Evolutionary conservation across 257 asterid genomes (phyloP), one percentile per base, ranked within the genome.

Genomic region (Marsdenia floribunda): DNA sequence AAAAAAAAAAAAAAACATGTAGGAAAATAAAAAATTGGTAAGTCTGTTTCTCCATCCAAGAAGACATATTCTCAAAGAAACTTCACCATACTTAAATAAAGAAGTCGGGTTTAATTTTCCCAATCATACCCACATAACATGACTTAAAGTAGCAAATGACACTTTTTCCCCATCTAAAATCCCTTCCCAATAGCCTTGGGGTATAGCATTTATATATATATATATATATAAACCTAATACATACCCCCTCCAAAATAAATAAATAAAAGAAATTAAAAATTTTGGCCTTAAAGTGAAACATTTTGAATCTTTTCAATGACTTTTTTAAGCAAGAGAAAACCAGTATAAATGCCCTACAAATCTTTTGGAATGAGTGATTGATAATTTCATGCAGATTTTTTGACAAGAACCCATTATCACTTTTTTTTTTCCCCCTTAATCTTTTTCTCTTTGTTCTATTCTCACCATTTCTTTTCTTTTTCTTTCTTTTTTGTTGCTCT

Each of bases 231-330:
- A 74, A 21, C 65, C 70, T 74, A 74, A n/a, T 40, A 11, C 61
- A 40, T 2, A 42, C 49, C 0, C 12, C 49, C 33, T 29, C 33
- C 10, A 6, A 44, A 40, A 44, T 0, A 44, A 7, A 44, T 6
- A 6, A 7, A 44, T 44, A 44, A 6, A 42, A 4, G 9, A 0
- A 6, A 6, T 4, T 42, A 70, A 77, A 70, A 71, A 35, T 12
- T 7, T 44, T 6, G 71, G 53, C 16, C 80, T 35, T 61, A 63
- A 81, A 77, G 82, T 65, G 79, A 71, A 72, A 77, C 85, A 81
- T 65, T 46, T 49, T 77, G 85, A 81, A 81, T 77, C 85, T 81
- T 81, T 81, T 11, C 73, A 70, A 81, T 46, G 84, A 81, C 82
- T 81, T 52, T 81, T 52, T 81, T 65, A 66, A 70, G 68, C 74